phyloP scores from a whole-genome alignment of 2,329 filamentous ascomycete genomes.

The Fusarium nodosum region DNA sequence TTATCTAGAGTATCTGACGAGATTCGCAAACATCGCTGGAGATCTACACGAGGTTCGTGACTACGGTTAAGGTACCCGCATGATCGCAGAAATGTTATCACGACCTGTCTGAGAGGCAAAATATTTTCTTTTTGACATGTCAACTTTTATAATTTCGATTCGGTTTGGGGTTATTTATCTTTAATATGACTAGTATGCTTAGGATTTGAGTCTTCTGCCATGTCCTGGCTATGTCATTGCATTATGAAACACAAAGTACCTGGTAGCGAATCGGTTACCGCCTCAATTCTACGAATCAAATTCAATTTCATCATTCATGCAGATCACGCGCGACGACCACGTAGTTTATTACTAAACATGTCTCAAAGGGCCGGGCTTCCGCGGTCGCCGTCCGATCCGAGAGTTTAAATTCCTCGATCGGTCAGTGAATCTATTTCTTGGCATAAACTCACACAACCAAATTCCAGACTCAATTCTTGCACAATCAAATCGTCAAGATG shows the following conservation, averaged over 20 bases:
- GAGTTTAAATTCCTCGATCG: constrained; percentile 26
- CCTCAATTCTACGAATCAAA: constrained; percentile 1
- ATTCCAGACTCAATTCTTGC: neutral
- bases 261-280: neutral
- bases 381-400: constrained; percentile 29
- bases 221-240: neutral
- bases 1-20: too few species aligned
- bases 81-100: too few species aligned
- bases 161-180: too few species aligned
- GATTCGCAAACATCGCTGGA: too few species aligned
- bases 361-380: constrained; percentile 27
- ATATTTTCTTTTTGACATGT: too few species aligned
- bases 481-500: constrained; percentile 9
- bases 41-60: too few species aligned
- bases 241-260: neutral
- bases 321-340: constrained; percentile 32
- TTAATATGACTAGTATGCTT: too few species aligned
- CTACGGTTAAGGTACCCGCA: too few species aligned
- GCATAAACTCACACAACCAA: neutral
- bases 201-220: too few species aligned
- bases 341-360: constrained; percentile 29
- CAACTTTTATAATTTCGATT: too few species aligned
- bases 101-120: too few species aligned
- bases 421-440: neutral
- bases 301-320: constrained; percentile 12